Evolutionary conservation across 1,284 basidiomycete genomes (phyloP), one percentile per base, ranked within the genome.

Genomic region (Lentinus polychrous): DNA sequence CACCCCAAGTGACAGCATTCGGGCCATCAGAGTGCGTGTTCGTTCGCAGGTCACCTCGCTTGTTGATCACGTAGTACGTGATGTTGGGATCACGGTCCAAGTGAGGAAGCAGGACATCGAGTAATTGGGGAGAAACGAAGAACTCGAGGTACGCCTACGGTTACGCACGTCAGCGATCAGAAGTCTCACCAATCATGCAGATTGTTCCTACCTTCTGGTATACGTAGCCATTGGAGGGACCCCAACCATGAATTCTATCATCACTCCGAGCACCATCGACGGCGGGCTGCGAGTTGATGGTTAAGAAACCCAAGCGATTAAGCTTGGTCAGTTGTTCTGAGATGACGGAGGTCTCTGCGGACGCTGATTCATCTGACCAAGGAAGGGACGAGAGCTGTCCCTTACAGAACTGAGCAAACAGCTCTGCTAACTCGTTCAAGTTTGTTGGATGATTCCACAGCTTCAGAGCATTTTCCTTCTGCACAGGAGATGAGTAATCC

Each of bases 1-100:
- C 93, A 56, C 95, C 96, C 96, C 95, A 99, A 0, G 96, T 99
- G 41, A 99, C 96, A 6, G 96, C 96, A 60, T 98, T 99, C 34
- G 95, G 94, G 7, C 93, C 91, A 32, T 95, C 91, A 1, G 86
- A 86, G 53, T 87, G 83, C 31, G 86, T 92, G 73, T 99, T 99
- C 46, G 94, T 97, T 48, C 83, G 78, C 58, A 98, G 78, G 62
- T 98, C 94, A 42, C 96, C 96, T 54, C 83, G 80, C 62, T 82
- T 86, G 72, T 93, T 92, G 64, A 93, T 93, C 46, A 94, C 93
- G 62, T 98, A 94, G 75, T 99, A 99, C 4, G 94, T 99, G 66
- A 97, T 90, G 59, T 88, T 82, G 49, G 81, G 79, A 61, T 98
- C 91, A 37, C 82, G 78, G 65, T 96, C 93, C 57, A 99, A 91